Evolutionary conservation across 805 yeast species (phyloP).

Genomic region (Metschnikowia lunata): DNA sequence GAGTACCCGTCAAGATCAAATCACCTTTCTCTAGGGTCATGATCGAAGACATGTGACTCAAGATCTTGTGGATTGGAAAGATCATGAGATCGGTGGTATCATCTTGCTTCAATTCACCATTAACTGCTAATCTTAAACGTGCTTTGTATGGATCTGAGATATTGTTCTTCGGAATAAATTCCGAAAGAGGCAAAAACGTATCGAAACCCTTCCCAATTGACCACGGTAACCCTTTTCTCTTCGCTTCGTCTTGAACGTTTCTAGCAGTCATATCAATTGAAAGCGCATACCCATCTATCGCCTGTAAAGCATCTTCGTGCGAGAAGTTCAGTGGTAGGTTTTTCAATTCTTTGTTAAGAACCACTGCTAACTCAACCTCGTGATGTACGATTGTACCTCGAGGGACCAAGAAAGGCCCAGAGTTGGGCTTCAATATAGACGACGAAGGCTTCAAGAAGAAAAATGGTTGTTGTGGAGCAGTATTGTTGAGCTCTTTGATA

Average conservation of each 20-base stretch:
- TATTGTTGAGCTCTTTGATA: conserved; percentile 80
- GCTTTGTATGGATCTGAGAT: conserved; percentile 75
- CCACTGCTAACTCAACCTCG: conserved; percentile 86
- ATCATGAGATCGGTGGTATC: conserved; percentile 82
- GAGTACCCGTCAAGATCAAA: conserved; percentile 91
- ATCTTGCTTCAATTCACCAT: conserved; percentile 64
- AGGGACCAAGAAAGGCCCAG: conserved; percentile 82
- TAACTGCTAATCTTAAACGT: conserved; percentile 58
- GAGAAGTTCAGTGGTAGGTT: conserved; percentile 59
- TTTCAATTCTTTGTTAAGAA: conserved; percentile 60
- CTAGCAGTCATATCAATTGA: conserved; percentile 95
- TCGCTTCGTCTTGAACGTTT: conserved; percentile 92
- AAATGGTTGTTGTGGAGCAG: conserved; percentile 80
- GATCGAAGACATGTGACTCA: conserved; percentile 76
- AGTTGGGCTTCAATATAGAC: conserved; percentile 52
- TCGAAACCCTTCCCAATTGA: conserved; percentile 94
- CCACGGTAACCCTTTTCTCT: conserved; percentile 95
- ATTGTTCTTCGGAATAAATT: conserved; percentile 57
- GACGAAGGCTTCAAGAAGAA: conserved; percentile 90
- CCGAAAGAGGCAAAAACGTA: conserved; percentile 86
- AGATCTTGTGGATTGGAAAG: conserved; percentile 76
- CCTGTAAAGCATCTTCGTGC: conserved; percentile 63
- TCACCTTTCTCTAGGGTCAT: conserved; percentile 93
- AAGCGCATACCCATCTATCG: conserved; percentile 82
- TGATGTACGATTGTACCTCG: conserved; percentile 78